Base-by-base conservation (phyloP, 306 rosid species). In the Pterocarpus macrocarpus region DNA sequence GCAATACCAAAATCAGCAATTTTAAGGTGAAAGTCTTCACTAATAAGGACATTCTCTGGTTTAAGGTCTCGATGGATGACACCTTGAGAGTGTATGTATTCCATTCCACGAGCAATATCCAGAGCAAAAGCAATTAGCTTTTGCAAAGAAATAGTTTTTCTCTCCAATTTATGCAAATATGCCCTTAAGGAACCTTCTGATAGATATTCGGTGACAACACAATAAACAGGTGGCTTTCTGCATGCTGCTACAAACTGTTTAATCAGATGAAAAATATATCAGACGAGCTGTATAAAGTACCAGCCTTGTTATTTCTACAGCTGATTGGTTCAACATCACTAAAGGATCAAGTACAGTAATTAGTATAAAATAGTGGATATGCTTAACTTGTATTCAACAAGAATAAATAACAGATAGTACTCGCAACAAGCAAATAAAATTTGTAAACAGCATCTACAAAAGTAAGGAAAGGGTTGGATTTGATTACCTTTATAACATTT, bases 1-100 rank as follows among this genome's bases (percentile, higher is more conserved):
- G 94, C 99, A 65, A 91, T 95, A 55, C 99, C 99, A 83, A 92
- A 95, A 90, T 95, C 99, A 76, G 98, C 99, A 65, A 95, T 80
- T 85, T 91, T 95, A 81, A 95, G 87, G 84, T 74, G 91, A 64
- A 76, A 86, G 53, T 93, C 90, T 75, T 83, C 87, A 68, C 80
- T 89, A 39, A 95, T 93, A 41, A 95, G 94, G 71, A 95, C 82
- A 77, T 95, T 95, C 83, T 93, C 99, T 0, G 99, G 99, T 83
- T 95, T 95, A 58, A 95, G 93, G 80, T 95, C 99, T 30, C 99
- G 91, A 73, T 95, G 99, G 53, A 91, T 92, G 73, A 93, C 83
- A 32, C 96, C 97, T 78, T 89, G 92, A 10, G 92, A 88, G 89
- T 95, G 99, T 84, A 95, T 89, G 76, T 90, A 95, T 67, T 92